These are phyloP conservation scores for Hydnomerulius pinastri DNA, from an alignment of 768 basidiomycete genomes.

Conservation along the genomic window DNA sequence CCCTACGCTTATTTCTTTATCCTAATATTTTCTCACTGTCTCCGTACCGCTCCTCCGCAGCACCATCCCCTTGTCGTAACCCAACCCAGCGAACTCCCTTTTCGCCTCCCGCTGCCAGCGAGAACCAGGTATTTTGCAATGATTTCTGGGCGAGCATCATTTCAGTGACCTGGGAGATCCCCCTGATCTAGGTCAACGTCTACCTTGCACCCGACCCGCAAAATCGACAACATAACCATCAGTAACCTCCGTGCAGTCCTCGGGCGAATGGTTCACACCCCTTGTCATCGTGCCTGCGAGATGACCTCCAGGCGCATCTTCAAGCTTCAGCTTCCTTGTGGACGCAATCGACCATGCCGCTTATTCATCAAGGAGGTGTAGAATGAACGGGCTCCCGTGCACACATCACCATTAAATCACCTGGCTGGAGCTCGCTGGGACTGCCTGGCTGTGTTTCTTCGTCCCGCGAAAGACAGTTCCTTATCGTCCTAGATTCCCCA, in stretches of 20 bases:
- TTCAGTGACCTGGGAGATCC: too few relatives aligned
- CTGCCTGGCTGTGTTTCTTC: background rate
- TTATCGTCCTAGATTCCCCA: slow-evolving; percentile 3
- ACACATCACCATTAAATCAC: slow-evolving; percentile 8
- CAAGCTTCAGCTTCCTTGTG: slow-evolving; percentile 12
- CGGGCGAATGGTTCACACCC: slow-evolving; percentile 16
- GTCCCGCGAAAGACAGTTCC: too few relatives aligned
- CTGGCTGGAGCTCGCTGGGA: slow-evolving; percentile 8
- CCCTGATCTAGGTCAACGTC: too few relatives aligned
- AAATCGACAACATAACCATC: background rate
- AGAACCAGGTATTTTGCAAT: background rate
- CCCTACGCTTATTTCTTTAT: background rate
- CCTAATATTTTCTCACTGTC: slow-evolving; percentile 19
- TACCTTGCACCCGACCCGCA: background rate
- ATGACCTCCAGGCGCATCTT: too few relatives aligned
- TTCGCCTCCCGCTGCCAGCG: background rate
- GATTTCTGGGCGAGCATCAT: background rate
- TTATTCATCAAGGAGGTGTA: slow-evolving; percentile 14
- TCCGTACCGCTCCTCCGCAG: slow-evolving; percentile 27
- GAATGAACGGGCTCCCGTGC: slow-evolving; percentile 25
- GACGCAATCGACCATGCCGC: background rate
- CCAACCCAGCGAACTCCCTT: slow-evolving; percentile 18
- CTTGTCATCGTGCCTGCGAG: slow-evolving; percentile 8
- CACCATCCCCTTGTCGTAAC: slow-evolving; percentile 6
- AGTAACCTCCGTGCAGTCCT: slow-evolving; percentile 19